Percentiles rank a stretch among this genome's conserved stretches.
These are phyloP conservation scores for Stemphylium beticola DNA, from an alignment of 2,329 filamentous ascomycete genomes.

Conservation along the genomic window DNA sequence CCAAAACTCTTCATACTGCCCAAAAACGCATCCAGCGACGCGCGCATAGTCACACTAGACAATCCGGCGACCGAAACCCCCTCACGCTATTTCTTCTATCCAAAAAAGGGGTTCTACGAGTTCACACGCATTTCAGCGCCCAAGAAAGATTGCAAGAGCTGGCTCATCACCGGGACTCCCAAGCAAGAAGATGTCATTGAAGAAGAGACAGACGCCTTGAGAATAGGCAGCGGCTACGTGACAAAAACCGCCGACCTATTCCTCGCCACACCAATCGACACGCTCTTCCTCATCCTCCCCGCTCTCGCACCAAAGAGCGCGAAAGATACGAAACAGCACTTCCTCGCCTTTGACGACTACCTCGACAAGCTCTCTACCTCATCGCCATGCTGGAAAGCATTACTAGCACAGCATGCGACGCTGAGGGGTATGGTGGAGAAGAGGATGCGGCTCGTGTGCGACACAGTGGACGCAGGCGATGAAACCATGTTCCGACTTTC, in stretches of 20 bases:
- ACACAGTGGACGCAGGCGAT: constrained; percentile 80
- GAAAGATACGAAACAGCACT: constrained; percentile 65
- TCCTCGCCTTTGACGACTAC: constrained; percentile 74
- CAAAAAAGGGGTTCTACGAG: constrained; percentile 64
- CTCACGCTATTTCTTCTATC: constrained; percentile 65
- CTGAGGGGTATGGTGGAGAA: constrained; percentile 61
- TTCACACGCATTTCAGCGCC: constrained; percentile 64
- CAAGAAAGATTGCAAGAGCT: constrained; percentile 59
- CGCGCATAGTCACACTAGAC: constrained; percentile 62
- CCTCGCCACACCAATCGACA: constrained; percentile 82
- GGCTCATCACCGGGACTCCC: constrained; percentile 53
- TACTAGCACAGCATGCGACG: constrained; percentile 56
- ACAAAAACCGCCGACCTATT: constrained; percentile 76
- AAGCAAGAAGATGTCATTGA: constrained; percentile 9
- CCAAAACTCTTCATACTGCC: constrained; percentile 66
- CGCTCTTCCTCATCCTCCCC: constrained; percentile 82
- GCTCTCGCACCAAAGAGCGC: constrained; percentile 61
- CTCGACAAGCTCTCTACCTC: constrained; percentile 66
- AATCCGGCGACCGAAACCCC: constrained; percentile 58
- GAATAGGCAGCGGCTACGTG: constrained; percentile 57
- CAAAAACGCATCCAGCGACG: constrained; percentile 56
- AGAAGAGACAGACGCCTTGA: constrained; percentile 6
- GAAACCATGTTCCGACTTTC: constrained; percentile 86
- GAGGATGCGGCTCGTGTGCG: constrained; percentile 75
- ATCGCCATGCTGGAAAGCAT: constrained; percentile 64